Percentiles rank a stretch among this genome's conserved stretches.
Evolutionary conservation across 306 rosid species (phyloP).

Genomic region (Malus orientalis): DNA sequence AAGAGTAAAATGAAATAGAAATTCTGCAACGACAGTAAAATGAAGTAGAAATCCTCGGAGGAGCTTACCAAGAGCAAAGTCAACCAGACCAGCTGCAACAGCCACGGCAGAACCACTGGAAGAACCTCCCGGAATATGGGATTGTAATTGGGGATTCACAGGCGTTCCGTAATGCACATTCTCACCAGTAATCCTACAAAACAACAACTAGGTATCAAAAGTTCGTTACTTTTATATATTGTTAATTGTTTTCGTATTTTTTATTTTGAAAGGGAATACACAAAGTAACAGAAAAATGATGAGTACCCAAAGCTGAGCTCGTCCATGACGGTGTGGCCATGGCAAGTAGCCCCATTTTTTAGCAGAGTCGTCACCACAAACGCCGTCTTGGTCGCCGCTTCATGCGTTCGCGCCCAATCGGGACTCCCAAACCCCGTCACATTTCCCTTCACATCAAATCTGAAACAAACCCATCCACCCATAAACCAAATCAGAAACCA

Average conservation of each 20-base stretch:
- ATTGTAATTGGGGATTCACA: conserved; percentile 42
- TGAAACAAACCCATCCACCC: conserved; percentile 1
- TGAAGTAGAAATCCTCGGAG: neutral
- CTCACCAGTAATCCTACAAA: conserved; percentile 53
- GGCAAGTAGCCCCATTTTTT: conserved; percentile 54
- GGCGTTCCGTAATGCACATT: conserved; percentile 67
- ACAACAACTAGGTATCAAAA: neutral
- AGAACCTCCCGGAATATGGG: conserved; percentile 62
- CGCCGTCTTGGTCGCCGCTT: conserved; percentile 47
- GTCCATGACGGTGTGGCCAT: conserved; percentile 70
- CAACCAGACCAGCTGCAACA: conserved; percentile 65
- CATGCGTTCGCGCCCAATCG: conserved; percentile 62
- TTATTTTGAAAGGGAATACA: neutral
- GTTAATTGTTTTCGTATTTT: neutral
- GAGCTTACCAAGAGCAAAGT: conserved; percentile 59
- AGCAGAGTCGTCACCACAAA: conserved; percentile 44
- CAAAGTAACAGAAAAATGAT: neutral
- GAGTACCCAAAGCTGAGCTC: conserved; percentile 57
- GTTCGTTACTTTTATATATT: neutral
- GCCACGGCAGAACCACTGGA: conserved; percentile 76
- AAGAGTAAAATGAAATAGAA: neutral
- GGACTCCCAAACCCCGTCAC: conserved; percentile 77
- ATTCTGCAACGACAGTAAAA: neutral
- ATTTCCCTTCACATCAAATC: conserved; percentile 57
- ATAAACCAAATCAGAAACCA: conserved; percentile 11